Percentiles rank a stretch among this genome's conserved stretches.
These are phyloP conservation scores for Mucor ambiguus DNA, from an alignment of 371 early-diverging fungal genomes.

Conservation along the genomic window DNA sequence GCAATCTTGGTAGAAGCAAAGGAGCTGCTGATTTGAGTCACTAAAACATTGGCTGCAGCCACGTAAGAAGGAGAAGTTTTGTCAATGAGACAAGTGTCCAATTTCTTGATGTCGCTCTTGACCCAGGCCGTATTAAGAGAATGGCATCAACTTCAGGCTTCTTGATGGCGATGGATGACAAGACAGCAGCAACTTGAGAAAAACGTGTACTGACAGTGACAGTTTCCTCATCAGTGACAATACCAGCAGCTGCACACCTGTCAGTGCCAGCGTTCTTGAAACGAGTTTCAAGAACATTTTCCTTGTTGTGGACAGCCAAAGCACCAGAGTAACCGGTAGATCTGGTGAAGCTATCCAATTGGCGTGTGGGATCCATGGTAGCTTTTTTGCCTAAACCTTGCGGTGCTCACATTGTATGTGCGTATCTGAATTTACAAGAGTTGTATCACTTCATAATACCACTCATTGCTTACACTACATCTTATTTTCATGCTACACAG, in stretches of 20 bases:
- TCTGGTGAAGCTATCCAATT: slow-evolving; percentile 7
- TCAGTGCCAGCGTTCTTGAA: slow-evolving; percentile 17
- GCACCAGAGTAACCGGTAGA: slow-evolving; percentile 25
- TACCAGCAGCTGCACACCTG: slow-evolving; percentile 12
- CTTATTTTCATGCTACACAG: too few relatives aligned
- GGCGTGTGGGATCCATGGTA: too few relatives aligned
- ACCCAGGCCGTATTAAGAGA: slow-evolving; percentile 12
- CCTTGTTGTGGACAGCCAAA: slow-evolving; percentile 12
- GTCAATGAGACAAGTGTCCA: slow-evolving; percentile 22
- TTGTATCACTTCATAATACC: too few relatives aligned
- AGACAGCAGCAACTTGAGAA: slow-evolving; percentile 13
- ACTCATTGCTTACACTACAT: too few relatives aligned
- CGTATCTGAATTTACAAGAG: too few relatives aligned
- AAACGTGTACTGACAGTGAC: slow-evolving; percentile 6
- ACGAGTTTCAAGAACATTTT: slow-evolving; percentile 11
- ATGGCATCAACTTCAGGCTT: slow-evolving; percentile 19
- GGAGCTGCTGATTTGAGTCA: slow-evolving; percentile 11
- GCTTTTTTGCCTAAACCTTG: too few relatives aligned
- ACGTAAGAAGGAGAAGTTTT: slow-evolving; percentile 18
- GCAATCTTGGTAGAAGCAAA: slow-evolving; percentile 20
- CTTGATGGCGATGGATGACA: slow-evolving; percentile 18
- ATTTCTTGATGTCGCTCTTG: slow-evolving; percentile 18
- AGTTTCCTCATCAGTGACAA: slow-evolving; percentile 18
- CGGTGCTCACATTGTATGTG: too few relatives aligned
- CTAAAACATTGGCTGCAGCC: slow-evolving; percentile 17